Percentiles rank a stretch among this genome's conserved stretches.
Conservation (phyloP, 805 yeast species). For the Hanseniaspora singularis region DNA sequence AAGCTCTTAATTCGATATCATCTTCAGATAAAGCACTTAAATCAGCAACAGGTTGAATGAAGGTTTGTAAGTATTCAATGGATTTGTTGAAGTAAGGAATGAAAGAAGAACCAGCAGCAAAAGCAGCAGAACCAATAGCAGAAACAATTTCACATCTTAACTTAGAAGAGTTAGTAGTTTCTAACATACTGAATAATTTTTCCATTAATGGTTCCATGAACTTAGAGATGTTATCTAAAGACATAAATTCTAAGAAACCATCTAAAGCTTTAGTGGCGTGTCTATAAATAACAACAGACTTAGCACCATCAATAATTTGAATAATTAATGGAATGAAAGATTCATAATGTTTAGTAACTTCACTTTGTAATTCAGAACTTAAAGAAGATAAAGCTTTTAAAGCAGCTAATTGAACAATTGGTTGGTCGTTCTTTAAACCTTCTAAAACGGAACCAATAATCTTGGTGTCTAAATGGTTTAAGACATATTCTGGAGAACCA, state of each 20-base stretch:
- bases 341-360: conserved; percentile 73
- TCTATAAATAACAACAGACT: conserved; percentile 72
- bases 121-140: conserved; percentile 94
- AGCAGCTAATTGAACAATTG: conserved; percentile 75
- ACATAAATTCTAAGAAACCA: conserved; percentile 81
- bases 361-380: conserved; percentile 74
- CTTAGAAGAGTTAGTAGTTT: conserved; percentile 56
- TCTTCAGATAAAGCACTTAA: conserved; percentile 75
- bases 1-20: conserved; percentile 81
- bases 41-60: conserved; percentile 53
- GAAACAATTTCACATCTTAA: conserved; percentile 74
- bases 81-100: conserved; percentile 77
- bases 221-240: conserved; percentile 66
- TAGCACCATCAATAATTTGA: conserved; percentile 73
- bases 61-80: conserved; percentile 69
- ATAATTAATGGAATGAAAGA: conserved; percentile 75
- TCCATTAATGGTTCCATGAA: conserved; percentile 85
- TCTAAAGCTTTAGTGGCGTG: conserved; percentile 86
- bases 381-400: conserved; percentile 66
- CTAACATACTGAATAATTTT: conserved; percentile 73
- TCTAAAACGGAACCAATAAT: conserved; percentile 58
- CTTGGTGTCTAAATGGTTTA: conserved; percentile 53
- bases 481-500: conserved; percentile 89
- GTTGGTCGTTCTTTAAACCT: conserved; percentile 66
- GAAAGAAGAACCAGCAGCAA: conserved; percentile 81